Conservation (phyloP, 2,329 filamentous ascomycete genomes). For the Sclerotinia minor region DNA sequence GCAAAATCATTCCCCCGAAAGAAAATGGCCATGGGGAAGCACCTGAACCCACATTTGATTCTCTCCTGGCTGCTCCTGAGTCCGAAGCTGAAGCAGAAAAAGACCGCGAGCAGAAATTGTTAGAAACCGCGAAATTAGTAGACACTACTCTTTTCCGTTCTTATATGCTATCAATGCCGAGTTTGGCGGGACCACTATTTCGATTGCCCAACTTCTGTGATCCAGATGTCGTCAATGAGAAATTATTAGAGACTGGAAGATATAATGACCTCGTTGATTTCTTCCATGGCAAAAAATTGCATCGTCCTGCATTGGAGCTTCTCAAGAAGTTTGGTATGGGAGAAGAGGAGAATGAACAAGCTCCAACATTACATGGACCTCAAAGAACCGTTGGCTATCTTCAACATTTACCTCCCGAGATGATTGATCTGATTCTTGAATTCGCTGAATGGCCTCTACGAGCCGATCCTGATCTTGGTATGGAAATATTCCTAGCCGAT, state of each 20-base stretch:
- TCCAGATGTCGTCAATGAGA: conserved; percentile 90
- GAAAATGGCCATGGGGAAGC: conserved; percentile 45
- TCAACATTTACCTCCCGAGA: conserved; percentile 81
- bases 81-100: conserved; percentile 44
- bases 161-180: conserved; percentile 89
- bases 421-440: conserved; percentile 88
- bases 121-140: conserved; percentile 76
- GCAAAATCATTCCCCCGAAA: conserved; percentile 56
- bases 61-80: conserved; percentile 51
- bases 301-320: conserved; percentile 80
- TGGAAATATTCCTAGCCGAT: conserved; percentile 92
- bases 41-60: conserved; percentile 55
- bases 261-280: conserved; percentile 98
- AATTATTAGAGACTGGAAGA: conserved; percentile 80
- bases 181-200: conserved; percentile 84
- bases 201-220: conserved; percentile 97
- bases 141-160: conserved; percentile 93
- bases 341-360: conserved; percentile 51
- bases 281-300: conserved; percentile 90
- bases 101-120: conserved; percentile 70
- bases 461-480: conserved; percentile 70
- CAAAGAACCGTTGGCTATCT: conserved; percentile 83
- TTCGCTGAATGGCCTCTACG: conserved; percentile 86
- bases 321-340: conserved; percentile 76
- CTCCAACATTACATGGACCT: conserved; percentile 70